These are phyloP conservation scores for Tuctoria greenei DNA, from an alignment of 176 grass and related monocot species.

Conservation along the genomic window DNA sequence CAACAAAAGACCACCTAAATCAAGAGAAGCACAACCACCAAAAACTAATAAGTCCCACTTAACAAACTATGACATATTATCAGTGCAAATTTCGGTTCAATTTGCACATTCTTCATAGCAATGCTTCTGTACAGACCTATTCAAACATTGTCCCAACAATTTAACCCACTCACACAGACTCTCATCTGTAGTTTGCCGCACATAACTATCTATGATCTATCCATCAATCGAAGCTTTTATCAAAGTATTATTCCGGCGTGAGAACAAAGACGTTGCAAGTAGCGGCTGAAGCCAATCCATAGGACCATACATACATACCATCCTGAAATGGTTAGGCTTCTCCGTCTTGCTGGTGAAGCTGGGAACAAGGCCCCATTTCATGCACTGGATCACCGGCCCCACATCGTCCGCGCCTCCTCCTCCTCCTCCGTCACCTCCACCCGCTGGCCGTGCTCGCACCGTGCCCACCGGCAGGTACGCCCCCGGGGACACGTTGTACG, in stretches of 20 bases:
- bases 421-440: neutral
- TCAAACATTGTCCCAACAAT: neutral
- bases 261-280: neutral
- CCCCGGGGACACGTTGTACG: slow-evolving; percentile 77
- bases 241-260: neutral
- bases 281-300: neutral
- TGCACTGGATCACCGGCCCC: slow-evolving; percentile 62
- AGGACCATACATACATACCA: slow-evolving; percentile 44
- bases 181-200: neutral
- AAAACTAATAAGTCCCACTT: neutral
- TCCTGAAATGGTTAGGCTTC: slow-evolving; percentile 88
- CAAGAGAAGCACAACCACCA: neutral
- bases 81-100: neutral
- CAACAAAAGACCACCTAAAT: neutral
- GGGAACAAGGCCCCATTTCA: slow-evolving; percentile 96
- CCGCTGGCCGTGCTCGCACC: slow-evolving; percentile 8
- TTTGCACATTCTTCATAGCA: neutral
- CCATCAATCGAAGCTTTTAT: neutral
- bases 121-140: neutral
- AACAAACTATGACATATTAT: neutral
- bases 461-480: slow-evolving; percentile 63
- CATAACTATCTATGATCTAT: neutral
- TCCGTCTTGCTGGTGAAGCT: slow-evolving; percentile 85
- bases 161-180: neutral
- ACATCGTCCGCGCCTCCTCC: slow-evolving; percentile 1